Base-by-base conservation (phyloP, 331 rosid genomes). In the Acacia pycnantha region DNA sequence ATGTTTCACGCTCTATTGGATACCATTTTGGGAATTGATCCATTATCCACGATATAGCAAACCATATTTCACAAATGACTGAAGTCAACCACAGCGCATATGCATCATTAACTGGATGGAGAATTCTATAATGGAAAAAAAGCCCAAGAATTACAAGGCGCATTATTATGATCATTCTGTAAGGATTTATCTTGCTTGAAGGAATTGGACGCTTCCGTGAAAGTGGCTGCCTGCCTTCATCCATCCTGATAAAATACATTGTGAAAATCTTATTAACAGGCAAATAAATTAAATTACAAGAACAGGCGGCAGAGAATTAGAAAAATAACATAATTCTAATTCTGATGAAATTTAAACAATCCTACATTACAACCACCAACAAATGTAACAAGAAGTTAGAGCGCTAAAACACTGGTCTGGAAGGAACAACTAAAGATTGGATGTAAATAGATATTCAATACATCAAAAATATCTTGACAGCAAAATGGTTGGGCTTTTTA, bases 31-130 rank as follows among this genome's bases (percentile, higher is more conserved):
- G 99, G 83, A 96, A 96, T 73, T 96, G 98, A 84, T 96, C 99
- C 82, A 96, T 89, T 79, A 96, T 90, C 99, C 99, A 96, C 35
- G 99, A 96, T 21, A 82, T 94, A 79, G 85, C 99, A 90, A 96
- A 96, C 99, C 99, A 96, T 83, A 96, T 96, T 81, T 96, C 99
- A 76, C 99, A 96, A 44, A 96, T 96, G 76, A 96, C 98, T 18
- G 99, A 96, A 7, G 97, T 96, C 93, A 96, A 77, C 99, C 99
- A 96, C 91, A 96, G 84, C 43, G 90, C 97, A 90, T 92, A 96
- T 77, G 99, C 99, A 89, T 94, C 94, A 10, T 90, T 86, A 70
- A 96, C 99, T 11, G 99, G 99, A 82, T 96, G 97, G 73, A 90
- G 97, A 89, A 96, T 86, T 91, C 99, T 85, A 82, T 96, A 96